Evolutionary conservation across 352 stramenopile species (phyloP), one percentile per base, ranked within the genome.

Genomic region (Detonula confervacea): DNA sequence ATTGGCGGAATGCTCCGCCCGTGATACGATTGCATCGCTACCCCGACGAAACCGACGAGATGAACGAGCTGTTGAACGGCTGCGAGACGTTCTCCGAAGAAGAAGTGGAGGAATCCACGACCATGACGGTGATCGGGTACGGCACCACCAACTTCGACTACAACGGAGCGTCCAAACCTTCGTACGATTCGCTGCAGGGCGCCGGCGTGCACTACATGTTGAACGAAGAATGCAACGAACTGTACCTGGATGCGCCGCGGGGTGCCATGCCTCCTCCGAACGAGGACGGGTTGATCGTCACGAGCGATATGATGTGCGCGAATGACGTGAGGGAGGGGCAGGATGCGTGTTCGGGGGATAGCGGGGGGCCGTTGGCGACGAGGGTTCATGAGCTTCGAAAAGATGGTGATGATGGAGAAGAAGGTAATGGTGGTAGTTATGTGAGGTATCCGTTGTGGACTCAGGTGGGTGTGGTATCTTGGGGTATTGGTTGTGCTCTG

Each of bases 331-430:
- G 61, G 18, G 78, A 77, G 8, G 54, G 63, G 0, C 61, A 75
- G 37, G 82, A 89, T 76, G 64, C 79, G 24, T 91, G 86, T 56
- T 49, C 73, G 18, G 86, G 80, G 30, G 83, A 89, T 59, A 76
- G 46, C 2, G 83, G 83, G 14, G 77, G 77, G 25, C 79, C 85
- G 5, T 46, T 88, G 24, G 52, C 89, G 9, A 57, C 29, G 11
- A 20, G 27, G 42, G 39, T 73, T 47, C 64, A 35, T 67, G 52
- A 25, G n/a, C n/a, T n/a, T n/a, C n/a, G n/a, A n/a, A n/a, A n/a
- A n/a, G n/a, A n/a, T n/a, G n/a, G n/a, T n/a, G n/a, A n/a, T n/a
- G n/a, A n/a, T n/a, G n/a, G n/a, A n/a, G n/a, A n/a, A n/a, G n/a
- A n/a, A n/a, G n/a, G n/a, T n/a, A n/a, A n/a, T n/a, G n/a, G n/a